phyloP scores from a whole-genome alignment of 805 yeast species.

The Candida boidinii region DNA sequence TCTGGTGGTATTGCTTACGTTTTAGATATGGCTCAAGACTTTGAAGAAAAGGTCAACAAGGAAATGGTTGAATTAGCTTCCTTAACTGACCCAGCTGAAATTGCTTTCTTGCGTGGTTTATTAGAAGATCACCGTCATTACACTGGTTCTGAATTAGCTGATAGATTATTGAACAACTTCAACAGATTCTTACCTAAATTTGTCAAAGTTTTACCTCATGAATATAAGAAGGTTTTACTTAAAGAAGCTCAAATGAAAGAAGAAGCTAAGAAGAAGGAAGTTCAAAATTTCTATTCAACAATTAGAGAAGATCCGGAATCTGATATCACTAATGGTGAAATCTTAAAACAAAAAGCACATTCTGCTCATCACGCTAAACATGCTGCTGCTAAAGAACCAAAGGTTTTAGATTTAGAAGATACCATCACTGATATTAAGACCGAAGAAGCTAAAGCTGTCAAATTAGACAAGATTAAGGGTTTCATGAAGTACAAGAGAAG shows the following conservation, averaged over 20 bases:
- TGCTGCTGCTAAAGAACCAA: conserved; percentile 53
- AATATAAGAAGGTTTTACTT: conserved; percentile 83
- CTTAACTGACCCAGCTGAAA: conserved; percentile 80
- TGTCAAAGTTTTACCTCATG: conserved; percentile 88
- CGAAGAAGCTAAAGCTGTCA: conserved; percentile 55
- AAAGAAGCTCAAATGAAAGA: conserved; percentile 59
- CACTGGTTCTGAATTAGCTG: conserved; percentile 89
- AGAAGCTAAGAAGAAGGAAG: conserved; percentile 58
- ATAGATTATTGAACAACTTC: conserved; percentile 73
- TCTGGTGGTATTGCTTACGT: conserved; percentile 99
- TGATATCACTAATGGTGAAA: conserved; percentile 87
- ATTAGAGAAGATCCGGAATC: conserved; percentile 77
- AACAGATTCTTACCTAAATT: conserved; percentile 82
- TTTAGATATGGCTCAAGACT: conserved; percentile 90
- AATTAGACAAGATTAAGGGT: conserved; percentile 77
- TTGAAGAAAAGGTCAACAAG: conserved; percentile 65
- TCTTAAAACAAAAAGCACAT: conserved; percentile 44
- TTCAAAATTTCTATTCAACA: conserved; percentile 55
- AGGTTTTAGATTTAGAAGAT: conserved; percentile 84
- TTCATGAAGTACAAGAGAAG: conserved; percentile 91
- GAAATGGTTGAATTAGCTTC: conserved; percentile 75
- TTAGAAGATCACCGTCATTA: conserved; percentile 93
- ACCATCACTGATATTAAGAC: conserved; percentile 62
- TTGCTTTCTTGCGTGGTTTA: conserved; percentile 87
- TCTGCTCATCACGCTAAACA: conserved; percentile 15